phyloP scores from a whole-genome alignment of 2,329 filamentous ascomycete species.

The Alternaria atra region DNA sequence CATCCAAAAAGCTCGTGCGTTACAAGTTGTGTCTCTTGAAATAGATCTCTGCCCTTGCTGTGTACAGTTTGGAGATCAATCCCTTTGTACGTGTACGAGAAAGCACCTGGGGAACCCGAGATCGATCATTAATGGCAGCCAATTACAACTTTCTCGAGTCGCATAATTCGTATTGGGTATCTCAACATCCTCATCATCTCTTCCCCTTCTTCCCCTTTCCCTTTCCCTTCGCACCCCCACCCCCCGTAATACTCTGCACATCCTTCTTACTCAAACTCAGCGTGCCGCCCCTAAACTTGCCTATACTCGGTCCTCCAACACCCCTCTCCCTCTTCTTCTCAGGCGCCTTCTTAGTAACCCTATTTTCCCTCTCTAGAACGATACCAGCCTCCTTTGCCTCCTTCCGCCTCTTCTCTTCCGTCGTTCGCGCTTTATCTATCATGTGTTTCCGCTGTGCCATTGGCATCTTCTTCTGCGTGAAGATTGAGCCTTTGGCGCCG shows the following conservation, averaged over 20 bases:
- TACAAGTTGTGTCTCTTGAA: too few relatives aligned
- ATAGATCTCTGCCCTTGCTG: too few relatives aligned
- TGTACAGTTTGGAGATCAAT: too few relatives aligned
- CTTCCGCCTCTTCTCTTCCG: constrained; percentile 74
- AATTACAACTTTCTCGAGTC: neutral
- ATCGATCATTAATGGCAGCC: neutral
- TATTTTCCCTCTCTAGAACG: constrained; percentile 73
- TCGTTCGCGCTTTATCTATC: constrained; percentile 67
- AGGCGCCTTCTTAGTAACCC: constrained; percentile 56
- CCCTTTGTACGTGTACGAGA: neutral
- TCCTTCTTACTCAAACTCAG: constrained; percentile 81
- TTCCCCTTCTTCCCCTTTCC: constrained; percentile 20
- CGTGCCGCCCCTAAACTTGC: constrained; percentile 80
- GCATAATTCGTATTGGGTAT: neutral
- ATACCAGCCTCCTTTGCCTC: constrained; percentile 92
- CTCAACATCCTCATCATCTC: constrained; percentile 1
- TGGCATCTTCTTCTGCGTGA: constrained; percentile 86
- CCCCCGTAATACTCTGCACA: constrained; percentile 68
- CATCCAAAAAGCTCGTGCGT: too few relatives aligned
- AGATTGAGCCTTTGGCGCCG: constrained; percentile 78
- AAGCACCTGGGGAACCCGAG: neutral
- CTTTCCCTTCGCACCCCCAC: constrained; percentile 58
- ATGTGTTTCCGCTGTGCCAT: constrained; percentile 90
- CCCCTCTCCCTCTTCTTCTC: constrained; percentile 63
- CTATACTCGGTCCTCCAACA: constrained; percentile 80